phyloP scores from a whole-genome alignment of 805 yeast species.

The Kuraishia hungarica region DNA sequence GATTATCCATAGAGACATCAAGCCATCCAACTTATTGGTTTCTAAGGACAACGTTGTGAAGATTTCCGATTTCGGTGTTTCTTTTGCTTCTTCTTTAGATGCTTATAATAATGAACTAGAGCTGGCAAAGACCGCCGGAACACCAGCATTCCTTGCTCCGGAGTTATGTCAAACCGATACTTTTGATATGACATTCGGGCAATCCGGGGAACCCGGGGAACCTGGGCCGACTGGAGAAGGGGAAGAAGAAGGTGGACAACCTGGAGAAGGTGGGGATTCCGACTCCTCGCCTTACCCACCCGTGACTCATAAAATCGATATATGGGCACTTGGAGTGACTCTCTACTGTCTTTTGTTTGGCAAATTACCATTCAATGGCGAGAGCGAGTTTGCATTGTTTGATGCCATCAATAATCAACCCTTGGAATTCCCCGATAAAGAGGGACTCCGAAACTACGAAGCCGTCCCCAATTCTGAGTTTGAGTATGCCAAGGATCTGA shows the following conservation, averaged over 20 bases:
- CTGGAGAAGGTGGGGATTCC: too few species aligned
- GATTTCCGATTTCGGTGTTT: conserved; percentile 95
- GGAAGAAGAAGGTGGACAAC: too few species aligned
- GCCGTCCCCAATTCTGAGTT: conserved; percentile 15
- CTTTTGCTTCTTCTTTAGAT: conserved; percentile 51
- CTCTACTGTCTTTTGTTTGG: conserved; percentile 85
- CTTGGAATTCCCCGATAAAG: conserved; percentile 44
- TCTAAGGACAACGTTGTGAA: conserved; percentile 67
- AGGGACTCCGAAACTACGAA: not conserved
- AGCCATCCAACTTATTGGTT: conserved; percentile 85
- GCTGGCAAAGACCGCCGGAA: conserved; percentile 92
- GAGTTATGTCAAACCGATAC: conserved; percentile 70
- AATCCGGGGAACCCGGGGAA: conserved; percentile 27
- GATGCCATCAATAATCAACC: conserved; percentile 64
- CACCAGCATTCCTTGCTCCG: conserved; percentile 95
- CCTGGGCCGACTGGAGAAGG: too few species aligned
- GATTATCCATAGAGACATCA: conserved; percentile 89
- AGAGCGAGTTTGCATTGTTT: conserved; percentile 77
- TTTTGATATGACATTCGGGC: too few species aligned
- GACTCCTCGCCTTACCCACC: not conserved
- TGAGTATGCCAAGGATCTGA: conserved; percentile 46
- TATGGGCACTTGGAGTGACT: conserved; percentile 97
- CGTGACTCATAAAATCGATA: conserved; percentile 78
- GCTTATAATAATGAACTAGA: conserved; percentile 57
- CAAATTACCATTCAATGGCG: conserved; percentile 80